A percentile compares a stretch with the other conserved stretches of the same genome.
These are phyloP conservation scores for Pulveroboletus frians DNA, from an alignment of 768 basidiomycete species.

Conservation along the genomic window DNA sequence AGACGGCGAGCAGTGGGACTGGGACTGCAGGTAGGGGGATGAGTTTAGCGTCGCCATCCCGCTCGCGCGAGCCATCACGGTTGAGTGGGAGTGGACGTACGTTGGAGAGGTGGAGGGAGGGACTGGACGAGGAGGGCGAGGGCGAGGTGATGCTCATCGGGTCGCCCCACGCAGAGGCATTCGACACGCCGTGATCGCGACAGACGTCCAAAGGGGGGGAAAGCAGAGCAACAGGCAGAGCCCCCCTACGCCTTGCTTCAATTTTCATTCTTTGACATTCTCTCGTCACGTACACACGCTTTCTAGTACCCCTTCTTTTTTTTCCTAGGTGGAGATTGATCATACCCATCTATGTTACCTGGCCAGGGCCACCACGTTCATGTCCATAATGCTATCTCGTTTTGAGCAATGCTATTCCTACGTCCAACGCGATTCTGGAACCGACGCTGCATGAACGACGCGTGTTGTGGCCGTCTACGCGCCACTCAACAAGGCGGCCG, in stretches of 20 bases:
- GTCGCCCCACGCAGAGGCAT: conserved; percentile 1
- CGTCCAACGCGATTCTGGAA: no score
- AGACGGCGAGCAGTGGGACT: neutral
- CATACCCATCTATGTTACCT: neutral
- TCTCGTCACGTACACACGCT: neutral
- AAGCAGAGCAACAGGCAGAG: no score
- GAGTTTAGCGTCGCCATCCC: neutral
- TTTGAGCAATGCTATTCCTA: no score
- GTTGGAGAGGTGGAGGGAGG: conserved; percentile 1
- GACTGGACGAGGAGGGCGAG: neutral
- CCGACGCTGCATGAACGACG: neutral
- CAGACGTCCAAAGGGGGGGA: no score
- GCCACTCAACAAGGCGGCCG: conserved; percentile 39
- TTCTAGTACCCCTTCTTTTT: neutral
- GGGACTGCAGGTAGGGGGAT: neutral
- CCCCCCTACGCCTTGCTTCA: no score
- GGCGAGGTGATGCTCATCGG: conserved; percentile 21
- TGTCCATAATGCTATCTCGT: neutral
- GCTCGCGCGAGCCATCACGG: conserved; percentile 1
- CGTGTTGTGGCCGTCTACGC: neutral
- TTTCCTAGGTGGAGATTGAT: neutral
- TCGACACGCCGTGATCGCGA: conserved; percentile 1
- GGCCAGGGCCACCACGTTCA: neutral
- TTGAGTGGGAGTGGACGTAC: neutral
- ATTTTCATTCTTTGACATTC: no score